Evolutionary conservation across 2,329 filamentous ascomycete genomes (phyloP).

Genomic region (Macrophomina phaseolina): DNA sequence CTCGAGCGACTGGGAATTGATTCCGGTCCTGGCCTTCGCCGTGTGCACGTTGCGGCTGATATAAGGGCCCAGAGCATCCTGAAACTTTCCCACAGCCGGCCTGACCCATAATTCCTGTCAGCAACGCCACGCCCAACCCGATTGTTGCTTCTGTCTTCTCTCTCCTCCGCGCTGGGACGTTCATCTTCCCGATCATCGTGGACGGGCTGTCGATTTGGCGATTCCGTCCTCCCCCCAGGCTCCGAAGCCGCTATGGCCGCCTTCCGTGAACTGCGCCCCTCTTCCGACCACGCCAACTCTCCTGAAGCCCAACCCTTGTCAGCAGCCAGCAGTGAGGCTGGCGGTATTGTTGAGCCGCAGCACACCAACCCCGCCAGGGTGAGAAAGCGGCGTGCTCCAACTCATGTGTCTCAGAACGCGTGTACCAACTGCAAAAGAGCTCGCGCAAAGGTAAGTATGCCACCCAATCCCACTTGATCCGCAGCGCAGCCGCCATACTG

Average conservation of each 20-base stretch:
- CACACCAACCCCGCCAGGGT: conserved; percentile 16
- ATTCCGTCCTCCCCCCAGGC: background rate
- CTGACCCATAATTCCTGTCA: conserved; percentile 10
- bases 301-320: conserved; percentile 18
- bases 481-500: background rate
- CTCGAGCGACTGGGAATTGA: conserved; percentile 9
- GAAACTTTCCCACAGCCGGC: conserved; percentile 1
- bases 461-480: background rate
- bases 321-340: conserved; percentile 24
- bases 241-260: conserved; percentile 29
- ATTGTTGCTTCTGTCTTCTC: background rate
- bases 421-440: conserved; percentile 39
- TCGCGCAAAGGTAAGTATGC: conserved; percentile 35
- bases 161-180: background rate
- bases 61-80: conserved; percentile 12
- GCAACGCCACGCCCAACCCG: background rate
- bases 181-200: conserved; percentile 3
- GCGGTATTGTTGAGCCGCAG: conserved; percentile 8
- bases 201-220: background rate
- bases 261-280: conserved; percentile 32
- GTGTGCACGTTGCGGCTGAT: conserved; percentile 24
- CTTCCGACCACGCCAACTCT: conserved; percentile 19
- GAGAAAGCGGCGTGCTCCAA: conserved; percentile 30
- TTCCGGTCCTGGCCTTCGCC: conserved; percentile 11
- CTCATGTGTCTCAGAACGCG: conserved; percentile 37